Base-by-base conservation (phyloP, 108 stramenopile genomes). In the Seminavis robusta region DNA sequence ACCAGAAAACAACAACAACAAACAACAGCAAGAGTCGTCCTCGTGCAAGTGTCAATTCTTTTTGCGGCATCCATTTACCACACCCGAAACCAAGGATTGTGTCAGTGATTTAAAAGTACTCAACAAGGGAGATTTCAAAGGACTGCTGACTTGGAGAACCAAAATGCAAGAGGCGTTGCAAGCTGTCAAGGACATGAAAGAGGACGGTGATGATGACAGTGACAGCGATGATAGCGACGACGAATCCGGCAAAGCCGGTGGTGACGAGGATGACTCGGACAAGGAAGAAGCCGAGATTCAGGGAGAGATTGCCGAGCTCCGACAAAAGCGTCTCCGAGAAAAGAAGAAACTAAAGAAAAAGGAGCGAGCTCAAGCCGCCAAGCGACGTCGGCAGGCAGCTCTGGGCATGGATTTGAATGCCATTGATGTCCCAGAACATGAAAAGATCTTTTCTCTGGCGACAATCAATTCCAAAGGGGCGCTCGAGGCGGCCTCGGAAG, bases 61-160 rank as follows among this genome's bases (percentile, higher is more conserved):
- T 20, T 72, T 92, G 61, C 63, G 90, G 36, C 89, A 96, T 76
- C 75, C 75, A 11, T 50, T 69, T 25, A 98, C 96, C 11, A 91
- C 92, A 0, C 40, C 61, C 16, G 99, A 98, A 61, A 80, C 98
- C 20, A 84, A 85, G 47, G 79, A 81, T 23, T 87, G 87, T 70
- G 73, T 90, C 19, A 68, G 69, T 21, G 97, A 98, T 65, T 59
- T 97, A 44, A 91, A 95, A 52, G 90, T 99, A 6, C 61, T 99
- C 20, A 96, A 97, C 60, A 95, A 96, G 67, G 69, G 74, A n/a
- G 99, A 99, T 58, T 98, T 99, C 61, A 92, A 92, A 56, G 71
- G 74, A 19, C 64, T 99, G 37, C 68, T 99, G 44, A 79, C 69
- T 47, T 99, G 99, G 99, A 80, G 99, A 28, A 65, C 81, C 8